Evolutionary conservation across 768 basidiomycete genomes (phyloP), one percentile per base, ranked within the genome.

Genomic region (Tricholoma matsutake): DNA sequence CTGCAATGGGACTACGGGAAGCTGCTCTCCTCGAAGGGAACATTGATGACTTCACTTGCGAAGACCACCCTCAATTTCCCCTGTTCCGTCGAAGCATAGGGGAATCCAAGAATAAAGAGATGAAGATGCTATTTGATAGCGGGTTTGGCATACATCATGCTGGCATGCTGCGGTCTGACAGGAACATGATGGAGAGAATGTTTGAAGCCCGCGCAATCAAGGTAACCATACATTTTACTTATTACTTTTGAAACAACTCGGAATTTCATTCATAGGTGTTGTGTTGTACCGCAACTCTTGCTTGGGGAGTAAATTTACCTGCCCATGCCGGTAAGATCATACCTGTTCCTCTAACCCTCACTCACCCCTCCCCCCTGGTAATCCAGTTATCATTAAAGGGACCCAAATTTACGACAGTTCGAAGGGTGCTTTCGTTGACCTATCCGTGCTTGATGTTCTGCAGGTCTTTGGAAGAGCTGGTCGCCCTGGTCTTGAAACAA

Each of bases 91-190:
- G 86, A 60, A 87, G 86, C 57, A 83, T 98, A 39, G 84, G 87
- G 3, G 83, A 85, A 61, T 96, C 93, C 16, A 81, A 87, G 65
- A 99, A 99, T 71, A 93, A 92, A 72, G 97, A 98, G 75, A 94
- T 99, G 95, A 96, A 91, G 72, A 85, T 91, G 65, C 80, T 99
- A 14, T 97, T 97, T 67, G 92, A 94, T 60, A 73, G 77, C 63
- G 97, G 97, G 4, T 96, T 98, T 70, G 97, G 96, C 10, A 98
- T 99, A 51, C 96, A 98, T 73, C 97, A 99, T 75, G 97, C 97
- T 37, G 97, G 97, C 3, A 98, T 99, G 97, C 75, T 99, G 62
- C 81, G 97, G 52, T 85, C 88, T 6, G 97, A 99, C 70, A 81
- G 97, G 65, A 98, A 94, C 71, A 85, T 98, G 81, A 95, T 91